Percentiles rank a stretch among this genome's conserved stretches.
These are phyloP conservation scores for Discostella stelligeroides DNA, from an alignment of 108 stramenopile species.

Conservation along the genomic window DNA sequence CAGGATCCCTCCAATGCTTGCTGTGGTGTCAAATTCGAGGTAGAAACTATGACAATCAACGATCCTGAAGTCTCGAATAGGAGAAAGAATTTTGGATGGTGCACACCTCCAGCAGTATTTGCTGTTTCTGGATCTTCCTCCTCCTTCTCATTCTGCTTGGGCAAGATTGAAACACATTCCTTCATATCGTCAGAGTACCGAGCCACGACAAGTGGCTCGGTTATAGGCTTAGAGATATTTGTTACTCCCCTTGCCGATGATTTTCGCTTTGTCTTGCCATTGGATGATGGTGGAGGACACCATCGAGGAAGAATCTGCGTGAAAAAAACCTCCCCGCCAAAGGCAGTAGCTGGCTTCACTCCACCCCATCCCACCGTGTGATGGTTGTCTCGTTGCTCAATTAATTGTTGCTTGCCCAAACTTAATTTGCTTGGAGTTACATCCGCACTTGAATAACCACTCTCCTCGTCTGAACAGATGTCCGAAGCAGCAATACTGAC, in stretches of 20 bases:
- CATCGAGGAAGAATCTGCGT: slow-evolving; percentile 43
- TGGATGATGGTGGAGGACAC: slow-evolving; percentile 16
- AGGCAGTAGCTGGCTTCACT: slow-evolving; percentile 21
- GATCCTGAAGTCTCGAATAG: slow-evolving; percentile 70
- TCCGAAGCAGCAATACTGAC: slow-evolving; percentile 7
- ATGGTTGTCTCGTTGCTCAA: neutral
- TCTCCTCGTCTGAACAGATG: slow-evolving; percentile 12
- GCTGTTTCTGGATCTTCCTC: neutral
- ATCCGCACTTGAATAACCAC: neutral
- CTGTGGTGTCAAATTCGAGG: slow-evolving; percentile 64
- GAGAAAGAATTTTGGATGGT: slow-evolving; percentile 87
- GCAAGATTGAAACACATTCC: neutral
- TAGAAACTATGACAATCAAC: slow-evolving; percentile 74
- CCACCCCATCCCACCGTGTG: slow-evolving; percentile 12
- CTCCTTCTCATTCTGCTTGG: neutral
- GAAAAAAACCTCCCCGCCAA: slow-evolving; percentile 51
- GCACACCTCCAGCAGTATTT: slow-evolving; percentile 55
- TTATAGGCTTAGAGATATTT: too few relatives aligned
- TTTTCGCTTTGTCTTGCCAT: slow-evolving; percentile 11
- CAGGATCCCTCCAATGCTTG: slow-evolving; percentile 70
- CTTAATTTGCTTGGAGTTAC: neutral
- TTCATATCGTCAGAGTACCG: too few relatives aligned
- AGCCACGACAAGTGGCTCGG: too few relatives aligned
- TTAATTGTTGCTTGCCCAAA: neutral
- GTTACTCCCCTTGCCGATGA: neutral